Conservation (phyloP, 306 rosid species). For the Mucuna pruriens region DNA sequence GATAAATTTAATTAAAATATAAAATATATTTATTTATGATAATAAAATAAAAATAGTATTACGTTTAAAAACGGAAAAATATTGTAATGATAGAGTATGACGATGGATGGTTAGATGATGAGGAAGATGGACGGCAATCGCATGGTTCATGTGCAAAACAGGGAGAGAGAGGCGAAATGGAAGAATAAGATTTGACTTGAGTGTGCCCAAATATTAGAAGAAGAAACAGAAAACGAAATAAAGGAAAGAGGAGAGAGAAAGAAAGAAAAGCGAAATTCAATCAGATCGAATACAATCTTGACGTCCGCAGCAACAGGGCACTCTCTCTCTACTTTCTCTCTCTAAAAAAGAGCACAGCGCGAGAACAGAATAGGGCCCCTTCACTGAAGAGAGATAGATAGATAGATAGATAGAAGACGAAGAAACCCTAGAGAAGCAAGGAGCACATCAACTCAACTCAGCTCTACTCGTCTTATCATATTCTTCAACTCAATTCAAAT, state of each 20-base stretch:
- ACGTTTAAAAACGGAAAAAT: neutral
- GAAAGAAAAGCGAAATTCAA: slow-evolving; percentile 60
- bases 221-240: slow-evolving; percentile 17
- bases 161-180: slow-evolving; percentile 4
- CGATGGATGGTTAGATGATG: neutral
- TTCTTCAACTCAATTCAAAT: slow-evolving; percentile 32
- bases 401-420: too few species aligned
- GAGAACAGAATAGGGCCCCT: slow-evolving; percentile 49
- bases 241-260: neutral
- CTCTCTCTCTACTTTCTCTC: slow-evolving; percentile 61
- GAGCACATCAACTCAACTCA: neutral
- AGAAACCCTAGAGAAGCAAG: slow-evolving; percentile 42
- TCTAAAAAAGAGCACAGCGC: slow-evolving; percentile 48
- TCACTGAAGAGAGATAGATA: neutral
- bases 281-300: slow-evolving; percentile 83
- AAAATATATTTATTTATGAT: too few species aligned
- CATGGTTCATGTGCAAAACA: slow-evolving; percentile 22
- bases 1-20: too few species aligned
- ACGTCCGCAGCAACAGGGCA: slow-evolving; percentile 74
- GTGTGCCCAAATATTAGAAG: slow-evolving; percentile 17
- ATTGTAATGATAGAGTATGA: neutral
- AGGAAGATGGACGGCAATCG: neutral
- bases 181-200: slow-evolving; percentile 44
- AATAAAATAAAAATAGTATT: too few species aligned
- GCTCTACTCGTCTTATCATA: neutral